A percentile compares a stretch with the other conserved stretches of the same genome.
Evolutionary conservation across 2,329 filamentous ascomycete genomes (phyloP).

Genomic region (Penicillium digitatum): DNA sequence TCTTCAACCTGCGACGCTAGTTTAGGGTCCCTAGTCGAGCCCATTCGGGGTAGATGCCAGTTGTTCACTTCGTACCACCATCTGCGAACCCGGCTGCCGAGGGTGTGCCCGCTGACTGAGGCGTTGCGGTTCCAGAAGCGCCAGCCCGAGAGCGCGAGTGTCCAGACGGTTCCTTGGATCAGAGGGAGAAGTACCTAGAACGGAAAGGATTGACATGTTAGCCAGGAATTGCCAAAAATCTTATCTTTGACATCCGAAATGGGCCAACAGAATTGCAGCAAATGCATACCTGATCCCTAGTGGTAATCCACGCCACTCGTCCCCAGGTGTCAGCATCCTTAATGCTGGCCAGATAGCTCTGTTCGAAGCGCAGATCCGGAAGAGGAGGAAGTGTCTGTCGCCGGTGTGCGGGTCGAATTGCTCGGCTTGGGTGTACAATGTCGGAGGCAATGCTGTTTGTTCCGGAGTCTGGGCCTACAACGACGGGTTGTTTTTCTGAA

Average conservation of each 20-base stretch:
- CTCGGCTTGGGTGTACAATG: slow-evolving; percentile 40
- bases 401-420: slow-evolving; percentile 36
- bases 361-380: slow-evolving; percentile 88
- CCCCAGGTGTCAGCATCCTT: slow-evolving; percentile 73
- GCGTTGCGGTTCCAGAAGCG: slow-evolving; percentile 80
- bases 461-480: slow-evolving; percentile 44
- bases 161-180: slow-evolving; percentile 84
- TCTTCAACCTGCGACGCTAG: slow-evolving; percentile 43
- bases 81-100: slow-evolving; percentile 72
- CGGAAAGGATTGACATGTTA: neutral
- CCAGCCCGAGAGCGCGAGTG: slow-evolving; percentile 80
- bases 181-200: slow-evolving; percentile 78
- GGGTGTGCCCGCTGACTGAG: slow-evolving; percentile 68
- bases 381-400: slow-evolving; percentile 61
- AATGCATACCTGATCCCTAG: slow-evolving; percentile 72
- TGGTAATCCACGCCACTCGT: slow-evolving; percentile 76
- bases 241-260: neutral
- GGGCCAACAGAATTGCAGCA: neutral
- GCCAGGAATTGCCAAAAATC: neutral
- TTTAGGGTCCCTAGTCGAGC: slow-evolving; percentile 27
- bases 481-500: slow-evolving; percentile 62
- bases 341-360: slow-evolving; percentile 93
- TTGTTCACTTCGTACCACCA: slow-evolving; percentile 98
- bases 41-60: slow-evolving; percentile 63
- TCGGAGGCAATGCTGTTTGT: slow-evolving; percentile 47